Evolutionary conservation across 129 eudicot species (phyloP), one percentile per base, ranked within the genome.

Genomic region (Rutidosis leptorrhynchoides): DNA sequence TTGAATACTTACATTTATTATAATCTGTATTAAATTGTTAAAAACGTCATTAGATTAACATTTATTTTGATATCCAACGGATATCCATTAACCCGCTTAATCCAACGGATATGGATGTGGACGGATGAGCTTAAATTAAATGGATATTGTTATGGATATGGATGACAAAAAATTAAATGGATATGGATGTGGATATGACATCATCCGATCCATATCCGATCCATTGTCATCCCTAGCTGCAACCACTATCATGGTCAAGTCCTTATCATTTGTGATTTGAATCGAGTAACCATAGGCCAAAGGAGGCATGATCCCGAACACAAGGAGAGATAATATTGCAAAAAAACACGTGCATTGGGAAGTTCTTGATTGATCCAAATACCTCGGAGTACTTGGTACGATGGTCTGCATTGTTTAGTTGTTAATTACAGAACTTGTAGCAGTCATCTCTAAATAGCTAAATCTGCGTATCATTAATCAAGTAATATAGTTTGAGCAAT

Each of bases 281-380:
- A 89, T 81, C 4, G 90, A 2, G 77, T 83, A 81, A 11, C 95
- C 95, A n/a, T 85, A 89, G 8, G 78, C 71, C 15, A 75, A 43
- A 0, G 84, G 95, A 15, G 86, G 83, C 21, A 83, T 27, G 10
- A 84, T 67, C 23, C 95, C 95, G 21, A 82, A 83, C 12, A 82
- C 40, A 24, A 83, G 71, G 77, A 83, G 86, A 6, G 97, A 89
- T 21, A 89, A 16, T 21, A 86, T 33, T 9, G 78, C 73, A n/a
- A 21, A 82, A 28, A 19, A 77, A 77, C 37, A 68, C 62, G 51
- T 89, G 97, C 4, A 89, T 37, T 25, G 72, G 68, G 73, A 83
- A 86, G 43, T 82, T 64, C 48, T 69, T 80, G 45, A 70, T 70
- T 6, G 45, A 69, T 11, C 97, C 95, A 14, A 89, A 79, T 48